Evolutionary conservation across 2,329 filamentous ascomycete species (phyloP), one percentile per base, ranked within the genome.

Genomic region (Nannizzia gypsea): DNA sequence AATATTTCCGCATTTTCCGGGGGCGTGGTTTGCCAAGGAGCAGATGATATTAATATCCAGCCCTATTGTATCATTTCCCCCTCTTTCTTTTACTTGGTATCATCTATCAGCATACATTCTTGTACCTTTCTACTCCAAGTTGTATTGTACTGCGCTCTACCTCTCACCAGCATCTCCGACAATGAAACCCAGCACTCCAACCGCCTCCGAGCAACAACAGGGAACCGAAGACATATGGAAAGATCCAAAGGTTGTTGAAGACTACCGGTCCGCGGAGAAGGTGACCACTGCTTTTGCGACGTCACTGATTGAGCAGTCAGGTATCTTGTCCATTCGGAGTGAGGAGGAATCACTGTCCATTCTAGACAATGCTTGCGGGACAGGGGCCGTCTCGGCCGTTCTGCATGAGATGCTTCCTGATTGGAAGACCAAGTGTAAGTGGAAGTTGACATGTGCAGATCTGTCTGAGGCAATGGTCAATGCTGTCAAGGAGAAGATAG

Each of bases 331-430:
- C 22, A 50, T 31, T 24, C 48, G 22, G 22, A 31, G 9, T 26
- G 40, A 52, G 26, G 38, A 52, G 42, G 26, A 52, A 36, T 26
- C 54, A 6, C 36, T 57, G 20, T 34, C 8, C 2, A 52, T 60
- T 31, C 59, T 60, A 28, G 59, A 60, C 17, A 34, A 60, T 48
- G 59, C 59, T 28, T 60, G 59, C 48, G 59, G 59, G 20, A 60
- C 59, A 28, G 59, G 59, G 54, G 52, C 54, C 3, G 40, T 60
- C 38, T 60, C 59, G 13, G 9, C 22, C 17, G 42, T 57, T 52
- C 20, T 60, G 54, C 54, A 60, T 40, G 59, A 57, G 24, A 57
- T 57, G 59, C 59, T 60, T 31, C 22, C 24, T 40, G 54, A 56
- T 57, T 40, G 54, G 58, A 48, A 24, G 48, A n/a, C 3, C n/a